Percentiles rank a stretch among this genome's conserved stretches.
Evolutionary conservation across 768 basidiomycete genomes (phyloP).

Genomic region (Serendipita sp.): DNA sequence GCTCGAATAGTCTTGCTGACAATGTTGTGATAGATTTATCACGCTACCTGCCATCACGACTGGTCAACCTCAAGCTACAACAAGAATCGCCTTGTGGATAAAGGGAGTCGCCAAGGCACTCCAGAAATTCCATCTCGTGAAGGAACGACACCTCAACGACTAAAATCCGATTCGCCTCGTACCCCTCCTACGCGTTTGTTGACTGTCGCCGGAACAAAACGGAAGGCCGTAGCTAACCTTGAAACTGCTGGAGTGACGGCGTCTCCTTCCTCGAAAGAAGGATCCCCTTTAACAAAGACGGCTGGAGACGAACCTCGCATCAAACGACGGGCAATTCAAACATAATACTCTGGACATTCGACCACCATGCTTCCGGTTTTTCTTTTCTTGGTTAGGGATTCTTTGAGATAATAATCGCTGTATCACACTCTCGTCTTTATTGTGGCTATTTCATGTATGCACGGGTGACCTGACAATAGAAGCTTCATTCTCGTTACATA

Average conservation of each 20-base stretch:
- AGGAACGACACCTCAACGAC: not conserved
- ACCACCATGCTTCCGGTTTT: not conserved
- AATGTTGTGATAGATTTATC: slow-evolving; percentile 47
- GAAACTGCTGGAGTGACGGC: not conserved
- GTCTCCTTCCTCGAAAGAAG: slow-evolving; percentile 3
- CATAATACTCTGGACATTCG: slow-evolving; percentile 1
- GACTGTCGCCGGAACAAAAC: slow-evolving; percentile 3
- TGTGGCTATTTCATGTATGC: not conserved
- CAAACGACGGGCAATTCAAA: slow-evolving; percentile 1
- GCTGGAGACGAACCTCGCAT: not conserved
- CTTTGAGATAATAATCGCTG: not conserved
- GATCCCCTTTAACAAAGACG: not conserved
- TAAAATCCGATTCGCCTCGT: not conserved
- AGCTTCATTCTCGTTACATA: not conserved
- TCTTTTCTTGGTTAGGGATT: not conserved
- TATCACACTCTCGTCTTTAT: not conserved
- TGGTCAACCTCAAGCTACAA: slow-evolving; percentile 12
- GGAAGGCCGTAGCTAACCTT: not conserved
- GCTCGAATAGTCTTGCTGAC: slow-evolving; percentile 4
- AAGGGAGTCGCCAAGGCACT: not conserved
- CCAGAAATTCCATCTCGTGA: not conserved
- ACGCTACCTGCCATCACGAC: slow-evolving; percentile 88
- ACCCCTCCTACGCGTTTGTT: not conserved
- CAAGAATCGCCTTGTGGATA: slow-evolving; percentile 7
- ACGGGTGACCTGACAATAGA: not conserved